These are phyloP conservation scores for Debaryomyces robertsiae DNA, from an alignment of 1,139 yeast genomes.

Conservation along the genomic window DNA sequence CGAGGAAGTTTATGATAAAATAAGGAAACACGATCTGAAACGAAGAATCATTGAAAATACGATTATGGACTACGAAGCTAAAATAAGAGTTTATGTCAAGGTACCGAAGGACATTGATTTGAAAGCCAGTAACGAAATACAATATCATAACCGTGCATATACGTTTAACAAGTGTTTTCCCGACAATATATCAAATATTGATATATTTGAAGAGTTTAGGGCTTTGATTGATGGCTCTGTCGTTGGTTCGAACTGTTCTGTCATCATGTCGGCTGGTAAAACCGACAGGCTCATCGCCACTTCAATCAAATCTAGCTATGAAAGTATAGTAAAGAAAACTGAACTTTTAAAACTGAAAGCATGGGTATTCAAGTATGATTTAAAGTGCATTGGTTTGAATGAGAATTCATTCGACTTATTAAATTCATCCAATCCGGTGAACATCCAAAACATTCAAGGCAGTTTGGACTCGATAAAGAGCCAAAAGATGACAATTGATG, in stretches of 20 bases:
- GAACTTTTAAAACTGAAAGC: slow-evolving; percentile 7
- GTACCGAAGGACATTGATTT: slow-evolving; percentile 1
- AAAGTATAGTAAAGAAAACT: slow-evolving; percentile 13
- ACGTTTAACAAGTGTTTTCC: slow-evolving; percentile 26
- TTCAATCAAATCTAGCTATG: slow-evolving; percentile 17
- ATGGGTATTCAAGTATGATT: slow-evolving; percentile 17
- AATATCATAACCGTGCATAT: slow-evolving; percentile 6
- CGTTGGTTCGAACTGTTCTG: slow-evolving; percentile 22
- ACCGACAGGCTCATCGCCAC: slow-evolving; percentile 11
- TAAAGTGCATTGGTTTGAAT: slow-evolving; percentile 15
- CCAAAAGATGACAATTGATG: slow-evolving; percentile 26
- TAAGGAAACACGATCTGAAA: slow-evolving; percentile 27
- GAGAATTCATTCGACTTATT: slow-evolving; percentile 17
- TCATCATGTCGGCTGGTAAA: slow-evolving; percentile 21
- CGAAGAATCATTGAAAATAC: slow-evolving; percentile 52
- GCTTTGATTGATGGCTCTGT: slow-evolving; percentile 22
- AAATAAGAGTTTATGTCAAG: slow-evolving; percentile 35
- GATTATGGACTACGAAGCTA: slow-evolving; percentile 50
- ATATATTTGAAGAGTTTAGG: slow-evolving; percentile 26
- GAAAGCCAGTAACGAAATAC: slow-evolving; percentile 3
- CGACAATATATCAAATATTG: slow-evolving; percentile 9
- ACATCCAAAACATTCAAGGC: slow-evolving; percentile 5
- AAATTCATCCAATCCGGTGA: slow-evolving; percentile 15
- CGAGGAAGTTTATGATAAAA: slow-evolving; percentile 18
- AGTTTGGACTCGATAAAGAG: slow-evolving; percentile 17